Evolutionary conservation across 116 monocot species (phyloP).

Genomic region (Thalassia testudinum): DNA sequence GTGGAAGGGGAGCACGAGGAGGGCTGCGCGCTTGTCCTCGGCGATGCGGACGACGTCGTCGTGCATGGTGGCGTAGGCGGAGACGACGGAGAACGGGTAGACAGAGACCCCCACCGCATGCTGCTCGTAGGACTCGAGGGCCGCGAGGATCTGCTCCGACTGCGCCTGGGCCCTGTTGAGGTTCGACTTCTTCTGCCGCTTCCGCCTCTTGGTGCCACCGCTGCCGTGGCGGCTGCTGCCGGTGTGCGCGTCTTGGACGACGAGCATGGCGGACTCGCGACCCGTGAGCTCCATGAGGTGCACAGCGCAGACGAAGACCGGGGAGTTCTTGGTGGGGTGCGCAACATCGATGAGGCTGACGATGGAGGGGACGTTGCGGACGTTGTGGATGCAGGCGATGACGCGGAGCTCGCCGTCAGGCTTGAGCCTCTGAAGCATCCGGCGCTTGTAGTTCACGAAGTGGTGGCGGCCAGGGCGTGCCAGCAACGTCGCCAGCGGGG

Average conservation of each 20-base stretch:
- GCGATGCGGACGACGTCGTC: constrained; percentile 6
- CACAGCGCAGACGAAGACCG: constrained; percentile 25
- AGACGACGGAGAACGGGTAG: constrained; percentile 7
- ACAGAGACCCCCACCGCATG: constrained; percentile 8
- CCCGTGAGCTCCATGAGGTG: constrained; percentile 39
- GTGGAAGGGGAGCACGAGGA: constrained; percentile 22
- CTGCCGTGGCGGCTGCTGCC: neutral
- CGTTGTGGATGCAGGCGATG: constrained; percentile 19
- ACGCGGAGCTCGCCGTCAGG: constrained; percentile 31
- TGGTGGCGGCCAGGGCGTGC: constrained; percentile 7
- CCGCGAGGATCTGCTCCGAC: constrained; percentile 6
- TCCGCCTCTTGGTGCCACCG: neutral
- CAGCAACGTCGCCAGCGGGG: constrained; percentile 8
- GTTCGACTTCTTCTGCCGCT: neutral
- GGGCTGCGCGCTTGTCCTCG: constrained; percentile 7
- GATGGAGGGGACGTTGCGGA: constrained; percentile 18
- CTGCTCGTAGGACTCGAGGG: constrained; percentile 13
- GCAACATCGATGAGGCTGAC: constrained; percentile 18
- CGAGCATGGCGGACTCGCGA: constrained; percentile 19
- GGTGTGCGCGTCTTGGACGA: constrained; percentile 10
- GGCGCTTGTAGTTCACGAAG: constrained; percentile 25
- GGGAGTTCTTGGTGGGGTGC: constrained; percentile 18
- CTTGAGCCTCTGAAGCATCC: constrained; percentile 10
- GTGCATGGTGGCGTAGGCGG: constrained; percentile 16
- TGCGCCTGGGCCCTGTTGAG: neutral